These are phyloP conservation scores for Fusarium solani-melongenae DNA, from an alignment of 2,329 filamentous ascomycete species.

Conservation along the genomic window DNA sequence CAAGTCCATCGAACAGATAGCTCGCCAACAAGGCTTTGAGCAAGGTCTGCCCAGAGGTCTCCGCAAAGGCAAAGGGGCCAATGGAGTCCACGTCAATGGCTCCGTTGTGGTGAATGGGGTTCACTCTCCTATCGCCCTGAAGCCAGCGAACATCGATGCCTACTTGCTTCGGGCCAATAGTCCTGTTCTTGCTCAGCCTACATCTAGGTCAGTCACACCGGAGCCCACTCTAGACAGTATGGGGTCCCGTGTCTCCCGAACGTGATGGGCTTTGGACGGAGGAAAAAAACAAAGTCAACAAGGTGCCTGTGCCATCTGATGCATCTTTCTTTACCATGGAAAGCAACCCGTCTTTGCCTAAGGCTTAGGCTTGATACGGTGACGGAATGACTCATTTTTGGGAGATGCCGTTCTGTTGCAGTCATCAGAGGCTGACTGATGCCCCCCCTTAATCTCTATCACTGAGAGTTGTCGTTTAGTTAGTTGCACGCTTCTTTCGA, in stretches of 20 bases:
- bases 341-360: too few species aligned
- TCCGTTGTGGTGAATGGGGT: background rate
- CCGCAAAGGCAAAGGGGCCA: background rate
- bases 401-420: too few species aligned
- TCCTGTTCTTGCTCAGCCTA: background rate
- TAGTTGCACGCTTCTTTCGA: too few species aligned
- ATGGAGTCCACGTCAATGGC: background rate
- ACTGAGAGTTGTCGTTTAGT: too few species aligned
- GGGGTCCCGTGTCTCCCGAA: background rate
- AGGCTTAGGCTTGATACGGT: too few species aligned
- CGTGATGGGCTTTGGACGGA: too few species aligned
- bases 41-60: background rate
- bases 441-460: too few species aligned
- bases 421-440: too few species aligned
- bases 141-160: background rate
- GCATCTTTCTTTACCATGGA: too few species aligned
- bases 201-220: background rate
- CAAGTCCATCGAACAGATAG: background rate
- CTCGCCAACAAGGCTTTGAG: background rate
- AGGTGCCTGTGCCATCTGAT: too few species aligned
- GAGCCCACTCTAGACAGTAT: conserved; percentile 1
- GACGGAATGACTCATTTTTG: too few species aligned
- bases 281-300: too few species aligned
- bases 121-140: background rate
- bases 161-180: conserved; percentile 3